phyloP scores from a whole-genome alignment of 495 filamentous ascomycete species.

The Tuber umbilicatum region DNA sequence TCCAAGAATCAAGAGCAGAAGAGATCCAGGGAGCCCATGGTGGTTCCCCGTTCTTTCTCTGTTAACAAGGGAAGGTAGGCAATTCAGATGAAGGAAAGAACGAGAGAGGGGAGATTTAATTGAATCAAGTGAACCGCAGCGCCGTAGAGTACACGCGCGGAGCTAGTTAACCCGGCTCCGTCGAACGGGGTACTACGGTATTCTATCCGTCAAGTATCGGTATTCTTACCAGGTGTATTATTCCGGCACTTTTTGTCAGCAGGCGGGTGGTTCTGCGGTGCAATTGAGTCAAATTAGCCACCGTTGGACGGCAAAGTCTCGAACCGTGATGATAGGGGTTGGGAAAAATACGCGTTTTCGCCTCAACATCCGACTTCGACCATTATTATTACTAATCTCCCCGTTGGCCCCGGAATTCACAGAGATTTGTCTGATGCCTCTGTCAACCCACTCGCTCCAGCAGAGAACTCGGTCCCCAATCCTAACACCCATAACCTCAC shows the following conservation, averaged over 20 bases:
- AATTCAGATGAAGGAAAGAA: not conserved
- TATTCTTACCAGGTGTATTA: not conserved
- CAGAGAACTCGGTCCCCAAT: not conserved
- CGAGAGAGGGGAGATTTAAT: not conserved
- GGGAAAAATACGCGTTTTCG: not conserved
- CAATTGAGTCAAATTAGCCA: not conserved
- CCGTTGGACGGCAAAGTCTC: not conserved
- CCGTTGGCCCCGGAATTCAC: not conserved
- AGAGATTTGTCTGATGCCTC: not conserved
- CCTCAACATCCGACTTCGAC: not conserved
- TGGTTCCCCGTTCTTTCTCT: too few species aligned
- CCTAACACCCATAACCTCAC: too few species aligned
- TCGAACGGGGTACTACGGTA: not conserved
- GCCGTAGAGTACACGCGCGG: not conserved
- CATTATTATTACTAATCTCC: not conserved
- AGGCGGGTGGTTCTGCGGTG: not conserved
- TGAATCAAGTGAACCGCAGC: not conserved
- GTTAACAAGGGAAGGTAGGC: not conserved
- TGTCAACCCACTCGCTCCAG: not conserved
- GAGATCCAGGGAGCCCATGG: not conserved
- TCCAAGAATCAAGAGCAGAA: not conserved
- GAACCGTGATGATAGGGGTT: not conserved
- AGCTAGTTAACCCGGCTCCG: not conserved
- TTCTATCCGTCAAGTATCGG: not conserved
- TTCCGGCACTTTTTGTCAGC: not conserved